A percentile compares a stretch with the other conserved stretches of the same genome.
Evolutionary conservation across 2,329 filamentous ascomycete species (phyloP).

Genomic region (Phaeophleospora eucalypticola): DNA sequence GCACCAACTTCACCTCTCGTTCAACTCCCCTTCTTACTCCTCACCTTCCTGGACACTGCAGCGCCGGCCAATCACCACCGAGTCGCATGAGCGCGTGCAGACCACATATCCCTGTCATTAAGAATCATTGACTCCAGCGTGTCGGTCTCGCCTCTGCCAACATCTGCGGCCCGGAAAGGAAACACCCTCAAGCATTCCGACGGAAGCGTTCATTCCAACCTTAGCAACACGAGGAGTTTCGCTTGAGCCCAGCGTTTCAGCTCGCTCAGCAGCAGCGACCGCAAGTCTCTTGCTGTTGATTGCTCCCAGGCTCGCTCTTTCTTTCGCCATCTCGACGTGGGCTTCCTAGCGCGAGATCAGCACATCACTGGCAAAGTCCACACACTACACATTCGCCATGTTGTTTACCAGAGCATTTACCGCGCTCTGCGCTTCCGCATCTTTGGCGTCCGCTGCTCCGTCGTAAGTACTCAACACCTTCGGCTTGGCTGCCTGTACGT

Average conservation of each 20-base stretch:
- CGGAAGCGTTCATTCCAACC: slow-evolving; percentile 9
- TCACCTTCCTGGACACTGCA: too few relatives aligned
- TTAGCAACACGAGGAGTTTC: slow-evolving; percentile 7
- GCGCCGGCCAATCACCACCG: too few relatives aligned
- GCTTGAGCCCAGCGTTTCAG: slow-evolving; percentile 10
- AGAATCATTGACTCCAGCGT: slow-evolving; percentile 1
- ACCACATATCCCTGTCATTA: too few relatives aligned
- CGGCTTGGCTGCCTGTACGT: background rate
- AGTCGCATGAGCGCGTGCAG: too few relatives aligned
- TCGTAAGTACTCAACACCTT: slow-evolving; percentile 17
- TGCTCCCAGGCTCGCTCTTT: slow-evolving; percentile 2
- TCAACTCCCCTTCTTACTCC: too few relatives aligned
- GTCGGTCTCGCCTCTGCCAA: slow-evolving; percentile 8
- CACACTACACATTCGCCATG: slow-evolving; percentile 19
- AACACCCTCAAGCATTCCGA: slow-evolving; percentile 11
- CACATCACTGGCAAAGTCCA: background rate
- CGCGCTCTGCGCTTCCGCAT: slow-evolving; percentile 26
- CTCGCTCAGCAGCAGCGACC: slow-evolving; percentile 12
- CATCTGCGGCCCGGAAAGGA: slow-evolving; percentile 5
- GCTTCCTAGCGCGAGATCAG: background rate
- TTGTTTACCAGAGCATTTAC: slow-evolving; percentile 22
- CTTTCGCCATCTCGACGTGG: slow-evolving; percentile 1
- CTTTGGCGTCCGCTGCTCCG: slow-evolving; percentile 24
- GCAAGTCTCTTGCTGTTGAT: slow-evolving; percentile 5
- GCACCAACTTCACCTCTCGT: too few relatives aligned